A percentile compares a stretch with the other conserved stretches of the same genome.
phyloP scores from a whole-genome alignment of 805 yeast species.

The Tetrapisispora fleetii region DNA sequence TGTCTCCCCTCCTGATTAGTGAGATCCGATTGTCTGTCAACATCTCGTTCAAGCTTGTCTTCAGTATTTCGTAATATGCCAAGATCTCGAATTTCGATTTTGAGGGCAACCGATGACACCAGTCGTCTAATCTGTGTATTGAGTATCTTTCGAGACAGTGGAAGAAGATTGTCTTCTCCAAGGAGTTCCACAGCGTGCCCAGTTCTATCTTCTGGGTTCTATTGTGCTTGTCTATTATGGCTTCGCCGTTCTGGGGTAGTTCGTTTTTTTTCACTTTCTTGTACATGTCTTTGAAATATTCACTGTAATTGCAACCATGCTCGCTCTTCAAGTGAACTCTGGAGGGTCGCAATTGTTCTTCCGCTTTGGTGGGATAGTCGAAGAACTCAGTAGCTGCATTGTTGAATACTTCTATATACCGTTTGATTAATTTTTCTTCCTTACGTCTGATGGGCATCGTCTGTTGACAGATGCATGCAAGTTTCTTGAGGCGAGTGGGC shows the following conservation, averaged over 20 bases:
- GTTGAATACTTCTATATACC: not conserved
- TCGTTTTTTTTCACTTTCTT: not conserved
- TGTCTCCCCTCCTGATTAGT: conserved; percentile 13
- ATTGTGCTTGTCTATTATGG: conserved; percentile 6
- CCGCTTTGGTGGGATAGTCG: not conserved
- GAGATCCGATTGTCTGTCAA: conserved; percentile 12
- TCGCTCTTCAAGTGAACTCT: not conserved
- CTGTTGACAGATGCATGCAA: not conserved
- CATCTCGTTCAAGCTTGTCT: conserved; percentile 8
- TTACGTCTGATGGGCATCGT: not conserved
- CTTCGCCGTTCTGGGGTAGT: conserved; percentile 4
- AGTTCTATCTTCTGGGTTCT: conserved; percentile 6
- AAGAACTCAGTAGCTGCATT: not conserved
- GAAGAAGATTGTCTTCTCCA: conserved; percentile 26
- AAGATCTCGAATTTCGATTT: conserved; percentile 25
- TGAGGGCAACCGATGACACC: conserved; percentile 13
- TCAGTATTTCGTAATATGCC: conserved; percentile 18
- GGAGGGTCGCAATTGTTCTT: not conserved
- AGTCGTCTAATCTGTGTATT: conserved; percentile 26
- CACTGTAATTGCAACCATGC: not conserved
- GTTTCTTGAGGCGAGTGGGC: no score
- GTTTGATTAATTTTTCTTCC: not conserved
- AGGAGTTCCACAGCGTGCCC: conserved; percentile 22
- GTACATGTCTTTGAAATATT: not conserved
- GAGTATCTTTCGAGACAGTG: conserved; percentile 21